phyloP scores from a whole-genome alignment of 2,329 filamentous ascomycete species.

The Exophiala sp. region DNA sequence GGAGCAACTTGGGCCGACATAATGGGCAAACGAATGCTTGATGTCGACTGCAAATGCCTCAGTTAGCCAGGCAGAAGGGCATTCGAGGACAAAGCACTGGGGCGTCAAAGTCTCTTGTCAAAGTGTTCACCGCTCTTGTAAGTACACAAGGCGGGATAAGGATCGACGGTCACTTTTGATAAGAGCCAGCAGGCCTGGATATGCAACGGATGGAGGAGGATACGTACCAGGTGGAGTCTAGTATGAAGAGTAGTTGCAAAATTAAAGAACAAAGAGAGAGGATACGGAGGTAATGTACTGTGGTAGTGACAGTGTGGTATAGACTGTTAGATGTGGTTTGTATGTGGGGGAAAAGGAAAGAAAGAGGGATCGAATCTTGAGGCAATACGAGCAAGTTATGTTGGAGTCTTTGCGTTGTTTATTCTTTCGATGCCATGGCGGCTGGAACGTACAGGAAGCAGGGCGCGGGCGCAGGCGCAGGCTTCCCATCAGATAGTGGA shows the following conservation, averaged over 20 bases:
- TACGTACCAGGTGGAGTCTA: conserved; percentile 19
- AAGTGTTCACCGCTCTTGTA: conserved; percentile 6
- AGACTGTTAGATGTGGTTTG: conserved; percentile 1
- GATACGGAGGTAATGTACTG: conserved; percentile 4
- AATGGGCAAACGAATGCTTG: conserved; percentile 28
- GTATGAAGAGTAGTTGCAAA: conserved; percentile 8
- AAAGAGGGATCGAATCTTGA: conserved; percentile 1
- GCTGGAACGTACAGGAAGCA: background rate
- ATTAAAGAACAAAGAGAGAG: background rate
- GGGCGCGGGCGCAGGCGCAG: background rate
- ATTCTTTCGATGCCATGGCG: background rate
- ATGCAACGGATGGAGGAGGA: conserved; percentile 11
- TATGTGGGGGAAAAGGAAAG: conserved; percentile 2
- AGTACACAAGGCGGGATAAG: conserved; percentile 1
- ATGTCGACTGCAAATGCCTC: conserved; percentile 12
- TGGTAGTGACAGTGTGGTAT: background rate
- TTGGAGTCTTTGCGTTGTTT: background rate
- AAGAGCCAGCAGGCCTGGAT: too few species aligned
- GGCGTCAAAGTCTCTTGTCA: too few species aligned
- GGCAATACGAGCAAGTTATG: background rate
- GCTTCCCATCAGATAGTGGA: background rate
- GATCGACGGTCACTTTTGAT: conserved; percentile 6
- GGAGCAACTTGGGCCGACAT: conserved; percentile 47
- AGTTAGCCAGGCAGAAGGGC: conserved; percentile 7
- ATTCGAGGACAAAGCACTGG: too few species aligned